Evolutionary conservation across 2,329 filamentous ascomycete species (phyloP).

Genomic region (Clarireedia paspali): DNA sequence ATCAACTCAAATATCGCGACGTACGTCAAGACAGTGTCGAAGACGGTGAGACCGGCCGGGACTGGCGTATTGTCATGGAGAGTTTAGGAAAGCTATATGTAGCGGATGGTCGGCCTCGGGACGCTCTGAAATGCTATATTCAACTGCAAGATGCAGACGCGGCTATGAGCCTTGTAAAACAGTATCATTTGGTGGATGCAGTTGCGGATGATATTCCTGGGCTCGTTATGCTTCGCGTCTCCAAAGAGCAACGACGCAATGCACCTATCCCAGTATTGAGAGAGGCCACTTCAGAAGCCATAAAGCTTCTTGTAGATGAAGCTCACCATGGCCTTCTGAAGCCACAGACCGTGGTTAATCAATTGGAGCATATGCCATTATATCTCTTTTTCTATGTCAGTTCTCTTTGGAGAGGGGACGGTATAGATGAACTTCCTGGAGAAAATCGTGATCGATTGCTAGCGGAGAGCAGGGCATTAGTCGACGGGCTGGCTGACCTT

Average conservation of each 20-base stretch:
- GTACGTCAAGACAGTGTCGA: constrained; percentile 70
- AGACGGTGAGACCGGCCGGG: constrained; percentile 61
- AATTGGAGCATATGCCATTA: constrained; percentile 61
- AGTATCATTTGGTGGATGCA: constrained; percentile 83
- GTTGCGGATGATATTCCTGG: constrained; percentile 84
- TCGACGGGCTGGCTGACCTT: constrained; percentile 81
- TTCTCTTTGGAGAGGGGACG: constrained; percentile 73
- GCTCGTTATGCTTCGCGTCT: constrained; percentile 81
- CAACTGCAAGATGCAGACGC: constrained; percentile 85
- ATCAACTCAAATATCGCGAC: constrained; percentile 70
- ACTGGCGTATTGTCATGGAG: constrained; percentile 88
- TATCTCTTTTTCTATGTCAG: constrained; percentile 92
- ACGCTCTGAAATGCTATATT: constrained; percentile 85
- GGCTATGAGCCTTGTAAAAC: constrained; percentile 76
- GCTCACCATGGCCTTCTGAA: constrained; percentile 81
- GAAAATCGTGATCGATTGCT: constrained; percentile 50
- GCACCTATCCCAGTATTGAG: constrained; percentile 67
- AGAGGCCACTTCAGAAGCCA: constrained; percentile 72
- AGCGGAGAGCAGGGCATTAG: constrained; percentile 56
- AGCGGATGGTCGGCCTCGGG: constrained; percentile 69
- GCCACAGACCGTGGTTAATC: constrained; percentile 67
- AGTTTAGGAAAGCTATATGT: constrained; percentile 79
- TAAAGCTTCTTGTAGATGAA: constrained; percentile 81
- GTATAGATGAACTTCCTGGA: constrained; percentile 45
- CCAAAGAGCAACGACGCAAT: constrained; percentile 56